Conservation (phyloP, 2,329 filamentous ascomycete genomes). For the Aspergillus ruber region DNA sequence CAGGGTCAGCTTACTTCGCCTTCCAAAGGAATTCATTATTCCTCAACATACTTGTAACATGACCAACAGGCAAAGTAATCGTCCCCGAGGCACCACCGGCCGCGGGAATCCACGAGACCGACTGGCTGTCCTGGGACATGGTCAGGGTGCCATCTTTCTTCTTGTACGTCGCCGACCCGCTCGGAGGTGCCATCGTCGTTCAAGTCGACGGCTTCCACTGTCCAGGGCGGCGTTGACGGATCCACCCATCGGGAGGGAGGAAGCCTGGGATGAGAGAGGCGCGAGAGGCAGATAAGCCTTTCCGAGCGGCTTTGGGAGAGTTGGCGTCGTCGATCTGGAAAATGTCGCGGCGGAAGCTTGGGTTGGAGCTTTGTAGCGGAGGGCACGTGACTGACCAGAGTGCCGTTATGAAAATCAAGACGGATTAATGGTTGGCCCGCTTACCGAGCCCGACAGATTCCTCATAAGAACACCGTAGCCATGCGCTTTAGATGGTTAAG, state of each 20-base stretch:
- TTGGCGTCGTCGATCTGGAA: slow-evolving; percentile 1
- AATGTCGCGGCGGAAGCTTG: not conserved
- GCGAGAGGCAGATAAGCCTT: slow-evolving; percentile 15
- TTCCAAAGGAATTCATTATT: not conserved
- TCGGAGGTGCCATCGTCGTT: slow-evolving; percentile 43
- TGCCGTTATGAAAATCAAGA: no score
- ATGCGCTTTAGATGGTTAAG: no score
- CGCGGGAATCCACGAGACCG: slow-evolving; percentile 74
- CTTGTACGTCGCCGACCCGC: slow-evolving; percentile 73
- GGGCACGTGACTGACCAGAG: not conserved
- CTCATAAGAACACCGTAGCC: no score
- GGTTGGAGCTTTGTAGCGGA: not conserved
- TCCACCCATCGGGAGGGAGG: slow-evolving; percentile 30
- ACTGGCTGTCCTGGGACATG: slow-evolving; percentile 65
- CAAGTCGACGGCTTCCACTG: slow-evolving; percentile 33
- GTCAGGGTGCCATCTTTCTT: slow-evolving; percentile 87
- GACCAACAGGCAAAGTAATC: slow-evolving; percentile 64
- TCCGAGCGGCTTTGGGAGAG: slow-evolving; percentile 8
- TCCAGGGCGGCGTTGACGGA: slow-evolving; percentile 25
- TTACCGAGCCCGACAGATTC: no score
- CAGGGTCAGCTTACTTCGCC: slow-evolving; percentile 2
- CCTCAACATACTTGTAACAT: slow-evolving; percentile 69
- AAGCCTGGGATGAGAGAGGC: slow-evolving; percentile 13
- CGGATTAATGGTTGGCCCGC: no score
- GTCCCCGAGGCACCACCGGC: slow-evolving; percentile 55